Evolutionary conservation across 2,329 filamentous ascomycete genomes (phyloP), one percentile per base, ranked within the genome.

Genomic region (Mycosphaerelloides madeirae): DNA sequence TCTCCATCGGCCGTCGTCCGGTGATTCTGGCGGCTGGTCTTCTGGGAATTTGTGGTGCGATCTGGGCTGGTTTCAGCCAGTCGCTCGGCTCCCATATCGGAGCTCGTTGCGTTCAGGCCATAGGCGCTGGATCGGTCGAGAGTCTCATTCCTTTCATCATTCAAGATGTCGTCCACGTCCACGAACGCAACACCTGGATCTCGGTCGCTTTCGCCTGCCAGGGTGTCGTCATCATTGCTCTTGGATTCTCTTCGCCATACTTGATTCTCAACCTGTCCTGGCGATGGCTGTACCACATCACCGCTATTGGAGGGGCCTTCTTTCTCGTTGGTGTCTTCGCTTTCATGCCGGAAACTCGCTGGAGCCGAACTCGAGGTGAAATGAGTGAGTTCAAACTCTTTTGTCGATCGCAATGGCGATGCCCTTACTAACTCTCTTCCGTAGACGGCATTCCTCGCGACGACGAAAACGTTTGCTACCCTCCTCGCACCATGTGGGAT

Each of bases 81-180:
- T 55, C 50, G 11, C 37, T 63, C 7, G 49, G 44, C 3, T 54
- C 49, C 6, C 60, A 63, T 38, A 45, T 63, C 8, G 59, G 46
- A 11, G 60, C 59, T 9, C 49, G 60, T 20, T 58, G 55, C 33
- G 34, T 63, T 5, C 60, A 63, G 35, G 60, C 52, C 7, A 36
- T 63, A 7, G 60, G 60, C 16, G 60, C 60, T 5, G 60, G 60
- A 31, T 60, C 60, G 4, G 58, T 63, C 0, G 60, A 63, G 44
- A 53, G 52, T 14, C 45, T 63, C 40, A 57, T 63, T 12, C 60
- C 60, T 2, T 58, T 61, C 43, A 56, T 61, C n/a, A 50, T 63
- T 4, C 59, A 62, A 36, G 60, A 61, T 20, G 49, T 60, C 43
- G 57, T 61, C 29, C 49, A 50, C 29, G 52, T 60, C 15, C 60